phyloP scores from a whole-genome alignment of 441 rosid species.

The Bocquillonia castaneifolia region DNA sequence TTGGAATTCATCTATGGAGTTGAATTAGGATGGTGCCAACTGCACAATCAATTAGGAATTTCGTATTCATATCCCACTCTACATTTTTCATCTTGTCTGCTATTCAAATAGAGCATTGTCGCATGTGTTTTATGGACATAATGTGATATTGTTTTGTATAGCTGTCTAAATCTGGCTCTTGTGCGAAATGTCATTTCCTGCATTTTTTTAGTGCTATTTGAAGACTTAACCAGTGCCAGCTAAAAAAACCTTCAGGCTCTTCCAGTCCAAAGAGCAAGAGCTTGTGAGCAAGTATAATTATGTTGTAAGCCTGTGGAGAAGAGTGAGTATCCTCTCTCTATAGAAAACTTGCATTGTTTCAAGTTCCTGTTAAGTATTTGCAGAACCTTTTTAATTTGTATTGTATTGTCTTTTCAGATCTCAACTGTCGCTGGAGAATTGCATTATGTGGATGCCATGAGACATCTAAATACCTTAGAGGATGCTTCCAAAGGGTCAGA shows the following conservation, averaged over 20 bases:
- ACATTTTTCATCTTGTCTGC: background rate
- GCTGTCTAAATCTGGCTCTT: constrained; percentile 12
- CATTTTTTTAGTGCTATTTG: constrained; percentile 9
- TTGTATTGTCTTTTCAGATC: constrained; percentile 42
- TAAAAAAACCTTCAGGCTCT: constrained; percentile 65
- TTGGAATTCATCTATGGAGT: background rate
- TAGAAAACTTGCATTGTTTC: background rate
- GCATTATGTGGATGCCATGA: constrained; percentile 76
- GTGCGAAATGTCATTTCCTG: background rate
- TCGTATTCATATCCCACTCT: background rate
- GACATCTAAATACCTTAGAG: constrained; percentile 64
- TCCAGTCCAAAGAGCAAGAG: constrained; percentile 64
- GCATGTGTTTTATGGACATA: background rate
- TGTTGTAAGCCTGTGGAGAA: constrained; percentile 84
- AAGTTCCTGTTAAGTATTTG: background rate
- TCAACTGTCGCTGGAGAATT: constrained; percentile 71
- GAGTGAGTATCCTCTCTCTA: constrained; percentile 49
- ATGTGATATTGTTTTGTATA: background rate
- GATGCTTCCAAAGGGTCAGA: constrained; percentile 71
- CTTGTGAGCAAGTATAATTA: constrained; percentile 81
- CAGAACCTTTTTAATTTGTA: background rate
- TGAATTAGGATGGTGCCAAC: background rate
- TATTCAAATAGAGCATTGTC: background rate
- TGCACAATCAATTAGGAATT: background rate
- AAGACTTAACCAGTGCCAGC: constrained; percentile 62